Evolutionary conservation across 257 asterid genomes (phyloP).

Genomic region (Nicotiana tabacum): DNA sequence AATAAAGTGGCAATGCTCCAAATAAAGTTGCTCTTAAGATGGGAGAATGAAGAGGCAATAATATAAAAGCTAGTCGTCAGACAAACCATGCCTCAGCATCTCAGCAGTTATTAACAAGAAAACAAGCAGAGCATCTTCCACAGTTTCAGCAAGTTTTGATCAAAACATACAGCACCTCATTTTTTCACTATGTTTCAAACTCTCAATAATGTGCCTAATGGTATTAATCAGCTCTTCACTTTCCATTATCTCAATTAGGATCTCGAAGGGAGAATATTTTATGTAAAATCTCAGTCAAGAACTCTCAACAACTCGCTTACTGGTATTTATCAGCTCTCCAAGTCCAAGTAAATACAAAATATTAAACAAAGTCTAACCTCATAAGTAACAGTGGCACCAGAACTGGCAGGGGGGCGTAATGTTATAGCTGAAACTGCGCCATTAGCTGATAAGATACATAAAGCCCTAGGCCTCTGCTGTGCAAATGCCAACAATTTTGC

Average conservation of each 20-base stretch:
- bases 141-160: neutral
- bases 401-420: conserved; percentile 63
- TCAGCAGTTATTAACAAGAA: no score
- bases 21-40: neutral
- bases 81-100: neutral
- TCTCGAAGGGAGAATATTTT: neutral
- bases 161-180: neutral
- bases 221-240: neutral
- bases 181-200: neutral
- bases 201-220: neutral
- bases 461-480: conserved; percentile 88
- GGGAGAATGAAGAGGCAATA: neutral
- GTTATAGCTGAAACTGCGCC: conserved; percentile 79
- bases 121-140: neutral
- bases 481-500: conserved; percentile 84
- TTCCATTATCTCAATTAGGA: neutral
- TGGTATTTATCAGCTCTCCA: neutral
- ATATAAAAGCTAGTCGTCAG: neutral
- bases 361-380: conserved; percentile 48
- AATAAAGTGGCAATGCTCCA: no score
- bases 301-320: neutral
- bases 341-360: neutral
- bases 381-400: conserved; percentile 59
- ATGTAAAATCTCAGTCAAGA: neutral
- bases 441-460: conserved; percentile 81